Conservation (phyloP, 345 rosid species). For the Noccaea bulbosa region DNA sequence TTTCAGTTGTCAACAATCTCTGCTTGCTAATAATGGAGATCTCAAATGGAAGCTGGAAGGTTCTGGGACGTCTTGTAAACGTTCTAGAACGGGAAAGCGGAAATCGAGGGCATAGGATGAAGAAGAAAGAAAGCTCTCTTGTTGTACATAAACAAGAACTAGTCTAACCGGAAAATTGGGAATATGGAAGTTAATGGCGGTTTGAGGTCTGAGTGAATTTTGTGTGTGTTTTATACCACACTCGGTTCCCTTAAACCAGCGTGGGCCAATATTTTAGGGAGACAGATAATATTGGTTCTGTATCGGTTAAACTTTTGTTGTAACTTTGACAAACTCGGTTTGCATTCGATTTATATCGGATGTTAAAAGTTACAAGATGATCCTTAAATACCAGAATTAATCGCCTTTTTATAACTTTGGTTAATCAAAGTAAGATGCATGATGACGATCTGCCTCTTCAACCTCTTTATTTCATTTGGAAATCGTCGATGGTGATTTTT, state of each 20-base stretch:
- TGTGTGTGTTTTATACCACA: constrained; percentile 53
- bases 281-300: background rate
- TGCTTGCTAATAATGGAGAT: constrained; percentile 54
- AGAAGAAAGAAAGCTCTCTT: constrained; percentile 10
- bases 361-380: too few relatives aligned
- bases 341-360: too few relatives aligned
- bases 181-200: constrained; percentile 15
- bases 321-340: too few relatives aligned
- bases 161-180: constrained; percentile 30
- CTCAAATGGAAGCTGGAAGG: constrained; percentile 53
- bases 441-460: too few relatives aligned
- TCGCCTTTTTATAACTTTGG: too few relatives aligned
- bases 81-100: constrained; percentile 58
- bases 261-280: constrained; percentile 12
- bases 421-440: too few relatives aligned
- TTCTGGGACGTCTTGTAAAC: constrained; percentile 52
- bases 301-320: constrained; percentile 10
- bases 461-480: too few relatives aligned
- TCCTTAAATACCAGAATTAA: too few relatives aligned
- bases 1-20: constrained; percentile 47
- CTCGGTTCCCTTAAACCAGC: constrained; percentile 51
- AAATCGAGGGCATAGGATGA: constrained; percentile 47
- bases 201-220: constrained; percentile 66
- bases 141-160: constrained; percentile 1
- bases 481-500: too few relatives aligned